A percentile compares a stretch with the other conserved stretches of the same genome.
phyloP scores from a whole-genome alignment of 768 basidiomycete species.

The Leccinum fibrillosum region DNA sequence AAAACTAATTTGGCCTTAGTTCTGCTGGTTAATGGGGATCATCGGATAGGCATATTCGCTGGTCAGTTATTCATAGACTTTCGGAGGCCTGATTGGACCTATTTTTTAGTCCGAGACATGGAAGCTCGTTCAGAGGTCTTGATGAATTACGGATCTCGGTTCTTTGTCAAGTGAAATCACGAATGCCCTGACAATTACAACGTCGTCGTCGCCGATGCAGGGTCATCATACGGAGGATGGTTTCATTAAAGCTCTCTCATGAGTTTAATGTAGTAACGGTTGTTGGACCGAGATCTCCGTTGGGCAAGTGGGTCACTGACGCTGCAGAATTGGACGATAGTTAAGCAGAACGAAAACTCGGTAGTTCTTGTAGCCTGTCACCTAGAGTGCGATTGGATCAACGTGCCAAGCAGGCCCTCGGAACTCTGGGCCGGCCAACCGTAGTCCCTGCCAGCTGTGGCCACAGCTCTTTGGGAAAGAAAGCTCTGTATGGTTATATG shows the following conservation, averaged over 20 bases:
- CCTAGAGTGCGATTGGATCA: not conserved
- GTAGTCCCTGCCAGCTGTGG: not conserved
- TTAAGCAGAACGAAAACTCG: not conserved
- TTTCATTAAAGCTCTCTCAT: slow-evolving; percentile 7
- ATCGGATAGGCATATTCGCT: slow-evolving; percentile 58
- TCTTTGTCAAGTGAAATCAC: slow-evolving; percentile 33
- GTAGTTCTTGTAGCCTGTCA: not conserved
- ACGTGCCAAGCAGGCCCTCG: not conserved
- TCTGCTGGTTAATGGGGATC: slow-evolving; percentile 60
- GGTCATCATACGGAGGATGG: not conserved
- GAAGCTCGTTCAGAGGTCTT: slow-evolving; percentile 47
- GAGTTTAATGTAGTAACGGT: not conserved
- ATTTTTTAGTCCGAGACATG: slow-evolving; percentile 36
- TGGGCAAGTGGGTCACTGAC: not conserved
- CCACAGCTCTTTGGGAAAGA: not conserved
- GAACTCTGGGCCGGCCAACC: not conserved
- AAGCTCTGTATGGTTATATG: slow-evolving; percentile 1
- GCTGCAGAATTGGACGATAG: not conserved
- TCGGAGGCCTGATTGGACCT: not conserved
- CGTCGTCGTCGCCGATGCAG: not conserved
- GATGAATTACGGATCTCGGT: slow-evolving; percentile 55
- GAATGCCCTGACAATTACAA: not conserved
- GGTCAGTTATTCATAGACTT: slow-evolving; percentile 8
- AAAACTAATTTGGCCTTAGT: slow-evolving; percentile 34
- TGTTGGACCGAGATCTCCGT: not conserved